Evolutionary conservation across 208 protist genomes (phyloP), one percentile per base, ranked within the genome.

Genomic region (Wallacemonas rigidus): DNA sequence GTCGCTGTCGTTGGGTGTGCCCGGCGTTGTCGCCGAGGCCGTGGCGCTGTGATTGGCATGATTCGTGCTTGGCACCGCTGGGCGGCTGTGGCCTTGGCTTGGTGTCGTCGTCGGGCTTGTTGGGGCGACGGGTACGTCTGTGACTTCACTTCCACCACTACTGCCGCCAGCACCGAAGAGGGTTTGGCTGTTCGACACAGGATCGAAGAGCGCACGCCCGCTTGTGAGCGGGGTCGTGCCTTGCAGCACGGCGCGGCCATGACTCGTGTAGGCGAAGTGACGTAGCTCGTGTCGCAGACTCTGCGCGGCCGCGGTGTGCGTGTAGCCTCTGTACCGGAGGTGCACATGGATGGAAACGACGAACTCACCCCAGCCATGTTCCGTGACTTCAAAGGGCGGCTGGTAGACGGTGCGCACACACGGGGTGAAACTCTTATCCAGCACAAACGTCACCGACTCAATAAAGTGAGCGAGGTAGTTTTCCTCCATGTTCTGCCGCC

Each of bases 301-400:
- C 7, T 57, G 74, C 3, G 79, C 72, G 41, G 64, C 40, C 9
- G 48, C 40, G 11, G 71, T 77, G 40, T 75, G 53, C 43, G 6
- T 45, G 60, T 65, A 65, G 43, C 60, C 62, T 68, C 6, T 69
- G 73, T 39, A 83, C 69, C 44, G 80, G 15, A 95, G 82, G 61
- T 93, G 75, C 9, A 94, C 85, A 45, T 91, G 76, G 39, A 95
- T 92, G 15, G 78, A 85, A 3, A 95, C 87, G 57, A 92, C 81
- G 61, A 97, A 97, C 80, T 97, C 90, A 9, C 92, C 92, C 90
- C 92, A 97, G 44, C 92, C 92, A 39, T 82, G 78, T 74, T 95
- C 88, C 8, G 83, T 92, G 17, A 97, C 67, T 74, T 97, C 92
- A 70, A 93, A 97, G 7, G 92, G 92, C 35, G 89, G 78, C 12